phyloP scores from a whole-genome alignment of 2,329 filamentous ascomycete genomes.

The Clarireedia hainanense region DNA sequence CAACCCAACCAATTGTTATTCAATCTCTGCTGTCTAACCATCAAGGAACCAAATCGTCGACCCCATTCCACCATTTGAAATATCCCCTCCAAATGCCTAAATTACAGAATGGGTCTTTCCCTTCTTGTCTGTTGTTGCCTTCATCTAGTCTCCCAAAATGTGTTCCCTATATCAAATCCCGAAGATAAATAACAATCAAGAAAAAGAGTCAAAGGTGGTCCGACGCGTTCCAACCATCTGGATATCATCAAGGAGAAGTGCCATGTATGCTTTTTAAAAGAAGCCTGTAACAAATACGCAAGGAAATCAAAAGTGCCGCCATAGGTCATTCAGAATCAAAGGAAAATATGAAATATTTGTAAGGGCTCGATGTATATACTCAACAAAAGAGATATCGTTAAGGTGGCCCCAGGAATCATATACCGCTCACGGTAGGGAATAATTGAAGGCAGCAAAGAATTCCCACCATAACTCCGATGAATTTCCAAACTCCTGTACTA shows the following conservation, averaged over 20 bases:
- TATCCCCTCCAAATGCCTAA: not conserved
- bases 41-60: not conserved
- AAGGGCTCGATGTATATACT: not conserved
- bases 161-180: not conserved
- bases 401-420: slow-evolving; percentile 1
- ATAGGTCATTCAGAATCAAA: not conserved
- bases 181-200: not conserved
- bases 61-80: not conserved
- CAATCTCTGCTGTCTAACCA: not conserved
- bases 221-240: not conserved
- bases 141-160: not conserved
- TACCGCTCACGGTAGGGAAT: not conserved
- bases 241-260: slow-evolving; percentile 9
- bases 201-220: not conserved
- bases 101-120: slow-evolving; percentile 5
- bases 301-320: not conserved
- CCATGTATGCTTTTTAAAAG: slow-evolving; percentile 7
- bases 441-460: not conserved
- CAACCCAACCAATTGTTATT: not conserved
- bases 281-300: not conserved
- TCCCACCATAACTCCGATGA: not conserved
- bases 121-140: not conserved
- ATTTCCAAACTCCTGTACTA: not conserved
- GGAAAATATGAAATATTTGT: not conserved
- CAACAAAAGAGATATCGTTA: slow-evolving; percentile 6